phyloP scores from a whole-genome alignment of 2,329 filamentous ascomycete genomes.

The Ascomycota sp. region DNA sequence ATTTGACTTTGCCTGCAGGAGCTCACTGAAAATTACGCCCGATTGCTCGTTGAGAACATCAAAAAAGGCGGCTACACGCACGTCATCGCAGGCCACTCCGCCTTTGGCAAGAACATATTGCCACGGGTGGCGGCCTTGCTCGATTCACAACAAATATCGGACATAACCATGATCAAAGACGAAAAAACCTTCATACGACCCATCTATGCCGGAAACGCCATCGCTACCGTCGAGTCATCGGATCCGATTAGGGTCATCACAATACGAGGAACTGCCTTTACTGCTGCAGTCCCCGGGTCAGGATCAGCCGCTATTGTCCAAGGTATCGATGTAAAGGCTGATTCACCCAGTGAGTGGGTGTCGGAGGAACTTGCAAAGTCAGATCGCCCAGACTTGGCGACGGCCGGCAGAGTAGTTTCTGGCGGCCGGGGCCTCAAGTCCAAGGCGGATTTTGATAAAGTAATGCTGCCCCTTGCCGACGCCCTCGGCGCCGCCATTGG shows the following conservation, averaged over 20 bases:
- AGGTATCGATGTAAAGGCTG: slow-evolving; percentile 63
- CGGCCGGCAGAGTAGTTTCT: slow-evolving; percentile 77
- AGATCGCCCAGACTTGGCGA: slow-evolving; percentile 80
- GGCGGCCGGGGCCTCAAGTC: slow-evolving; percentile 91
- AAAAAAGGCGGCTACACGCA: slow-evolving; percentile 91
- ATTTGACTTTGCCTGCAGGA: slow-evolving; percentile 30
- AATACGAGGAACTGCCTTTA: slow-evolving; percentile 81
- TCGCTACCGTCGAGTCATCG: slow-evolving; percentile 80
- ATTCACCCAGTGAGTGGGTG: slow-evolving; percentile 65
- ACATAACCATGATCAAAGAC: slow-evolving; percentile 68
- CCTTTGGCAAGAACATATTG: slow-evolving; percentile 89
- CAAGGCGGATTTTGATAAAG: slow-evolving; percentile 85
- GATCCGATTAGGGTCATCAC: slow-evolving; percentile 80
- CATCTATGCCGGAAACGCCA: slow-evolving; percentile 95
- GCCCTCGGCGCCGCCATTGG: slow-evolving; percentile 88
- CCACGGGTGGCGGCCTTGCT: slow-evolving; percentile 80
- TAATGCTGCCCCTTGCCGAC: slow-evolving; percentile 86
- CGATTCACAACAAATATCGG: slow-evolving; percentile 83
- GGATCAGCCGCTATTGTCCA: slow-evolving; percentile 62
- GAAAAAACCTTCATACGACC: slow-evolving; percentile 92
- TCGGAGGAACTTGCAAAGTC: slow-evolving; percentile 86
- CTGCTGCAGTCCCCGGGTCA: slow-evolving; percentile 47
- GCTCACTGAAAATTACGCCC: slow-evolving; percentile 85
- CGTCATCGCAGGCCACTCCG: slow-evolving; percentile 74
- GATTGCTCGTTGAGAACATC: slow-evolving; percentile 84